These are phyloP conservation scores for Entophlyctis luteolus DNA, from an alignment of 192 early-diverging fungal genomes.

Conservation along the genomic window DNA sequence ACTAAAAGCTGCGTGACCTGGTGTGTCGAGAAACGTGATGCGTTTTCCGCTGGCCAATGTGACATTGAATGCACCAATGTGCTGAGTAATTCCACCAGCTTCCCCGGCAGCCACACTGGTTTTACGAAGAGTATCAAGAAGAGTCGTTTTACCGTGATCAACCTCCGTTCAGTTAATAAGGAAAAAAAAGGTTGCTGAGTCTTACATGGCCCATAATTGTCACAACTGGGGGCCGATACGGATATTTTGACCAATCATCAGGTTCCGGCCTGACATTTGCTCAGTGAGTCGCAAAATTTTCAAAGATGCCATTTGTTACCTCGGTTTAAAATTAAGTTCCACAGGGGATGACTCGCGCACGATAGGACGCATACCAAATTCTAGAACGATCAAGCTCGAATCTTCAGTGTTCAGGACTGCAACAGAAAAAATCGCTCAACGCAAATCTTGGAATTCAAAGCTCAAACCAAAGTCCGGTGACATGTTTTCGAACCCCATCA, in stretches of 20 bases:
- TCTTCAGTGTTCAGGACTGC: conserved; percentile 75
- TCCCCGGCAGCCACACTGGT: conserved; percentile 89
- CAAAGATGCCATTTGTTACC: neutral
- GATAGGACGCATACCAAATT: conserved; percentile 83
- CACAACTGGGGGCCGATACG: conserved; percentile 82
- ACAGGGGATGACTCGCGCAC: conserved; percentile 52
- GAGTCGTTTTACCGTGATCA: conserved; percentile 92
- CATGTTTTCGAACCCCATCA: conserved; percentile 77
- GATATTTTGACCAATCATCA: conserved; percentile 69
- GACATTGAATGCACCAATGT: conserved; percentile 94
- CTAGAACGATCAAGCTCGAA: conserved; percentile 79
- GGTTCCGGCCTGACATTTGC: conserved; percentile 51
- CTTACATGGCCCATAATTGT: conserved; percentile 93
- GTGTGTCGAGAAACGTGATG: conserved; percentile 96
- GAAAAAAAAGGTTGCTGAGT: neutral
- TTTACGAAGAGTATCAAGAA: conserved; percentile 86
- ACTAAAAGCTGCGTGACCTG: conserved; percentile 92
- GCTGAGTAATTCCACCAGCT: conserved; percentile 96
- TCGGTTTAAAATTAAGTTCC: conserved; percentile 32
- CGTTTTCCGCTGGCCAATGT: conserved; percentile 60
- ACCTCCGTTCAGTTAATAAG: conserved; percentile 26
- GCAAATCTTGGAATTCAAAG: conserved; percentile 7
- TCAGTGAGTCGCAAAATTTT: neutral
- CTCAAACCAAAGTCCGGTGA: conserved; percentile 54
- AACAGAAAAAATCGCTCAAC: neutral